Conservation (phyloP, 106 monocot species). For the Hemerocallis citrina region DNA sequence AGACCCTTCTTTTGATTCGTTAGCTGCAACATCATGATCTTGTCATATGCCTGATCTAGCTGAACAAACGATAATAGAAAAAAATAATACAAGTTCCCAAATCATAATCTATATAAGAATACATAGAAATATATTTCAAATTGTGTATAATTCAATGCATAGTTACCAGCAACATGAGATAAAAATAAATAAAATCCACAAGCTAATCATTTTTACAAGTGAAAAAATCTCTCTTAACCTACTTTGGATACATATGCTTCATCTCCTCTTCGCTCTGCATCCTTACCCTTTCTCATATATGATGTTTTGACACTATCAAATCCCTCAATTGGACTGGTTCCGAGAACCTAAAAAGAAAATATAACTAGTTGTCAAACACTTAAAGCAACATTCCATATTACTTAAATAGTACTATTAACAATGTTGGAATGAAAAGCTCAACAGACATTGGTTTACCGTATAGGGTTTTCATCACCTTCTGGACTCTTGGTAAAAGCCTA, state of each 20-base stretch:
- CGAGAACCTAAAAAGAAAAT: conserved; percentile 51
- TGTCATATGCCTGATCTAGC: conserved; percentile 93
- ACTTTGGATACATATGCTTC: conserved; percentile 58
- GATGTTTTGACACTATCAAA: conserved; percentile 83
- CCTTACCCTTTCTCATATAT: conserved; percentile 66
- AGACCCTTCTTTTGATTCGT: conserved; percentile 81
- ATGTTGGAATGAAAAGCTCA: too few species aligned
- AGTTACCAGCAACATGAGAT: background rate
- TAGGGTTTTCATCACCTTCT: too few species aligned
- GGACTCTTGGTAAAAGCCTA: too few species aligned
- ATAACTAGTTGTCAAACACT: background rate
- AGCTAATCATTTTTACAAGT: conserved; percentile 2
- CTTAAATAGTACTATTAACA: too few species aligned
- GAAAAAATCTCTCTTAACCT: conserved; percentile 13
- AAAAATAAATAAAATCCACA: background rate
- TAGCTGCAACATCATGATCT: conserved; percentile 92
- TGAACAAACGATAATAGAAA: conserved; percentile 13
- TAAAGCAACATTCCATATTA: too few species aligned
- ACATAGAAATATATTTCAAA: background rate
- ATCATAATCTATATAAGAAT: background rate
- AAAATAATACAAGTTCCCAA: background rate
- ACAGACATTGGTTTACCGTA: too few species aligned
- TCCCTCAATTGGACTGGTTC: conserved; percentile 65
- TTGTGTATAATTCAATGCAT: background rate
- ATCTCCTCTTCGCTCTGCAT: conserved; percentile 83